Conservation (phyloP, 1,284 basidiomycete genomes). For the Fomitopsis schrenkii region DNA sequence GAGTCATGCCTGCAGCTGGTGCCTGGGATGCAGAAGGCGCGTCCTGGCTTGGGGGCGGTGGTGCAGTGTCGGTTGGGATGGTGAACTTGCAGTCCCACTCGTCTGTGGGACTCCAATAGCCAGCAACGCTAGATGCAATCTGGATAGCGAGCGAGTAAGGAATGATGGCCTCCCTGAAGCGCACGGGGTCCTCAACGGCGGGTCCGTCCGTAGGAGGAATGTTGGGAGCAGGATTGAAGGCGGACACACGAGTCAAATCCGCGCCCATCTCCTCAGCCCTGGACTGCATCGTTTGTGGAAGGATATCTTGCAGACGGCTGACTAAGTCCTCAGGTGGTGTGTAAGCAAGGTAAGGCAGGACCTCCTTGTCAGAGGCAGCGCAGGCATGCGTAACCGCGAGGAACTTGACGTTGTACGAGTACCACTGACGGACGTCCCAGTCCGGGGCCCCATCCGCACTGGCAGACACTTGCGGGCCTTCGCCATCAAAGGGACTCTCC, state of each 20-base stretch:
- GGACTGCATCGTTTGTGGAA: conserved; percentile 11
- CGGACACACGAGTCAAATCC: conserved; percentile 32
- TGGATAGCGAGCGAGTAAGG: conserved; percentile 67
- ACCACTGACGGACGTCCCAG: conserved; percentile 56
- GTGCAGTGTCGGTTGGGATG: conserved; percentile 22
- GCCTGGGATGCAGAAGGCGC: neutral
- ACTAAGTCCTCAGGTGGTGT: conserved; percentile 48
- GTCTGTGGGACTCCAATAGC: conserved; percentile 66
- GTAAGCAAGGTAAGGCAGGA: conserved; percentile 71
- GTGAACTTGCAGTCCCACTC: conserved; percentile 60
- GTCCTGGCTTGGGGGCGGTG: conserved; percentile 6
- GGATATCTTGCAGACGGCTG: conserved; percentile 36
- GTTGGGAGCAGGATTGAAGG: conserved; percentile 45
- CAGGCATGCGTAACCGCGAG: conserved; percentile 49
- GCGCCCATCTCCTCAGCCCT: conserved; percentile 44
- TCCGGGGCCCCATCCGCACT: conserved; percentile 26
- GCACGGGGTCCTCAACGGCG: conserved; percentile 5
- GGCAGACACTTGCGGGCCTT: conserved; percentile 4
- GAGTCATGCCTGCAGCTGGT: conserved; percentile 6
- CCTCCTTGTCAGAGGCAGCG: conserved; percentile 44
- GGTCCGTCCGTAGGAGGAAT: conserved; percentile 7
- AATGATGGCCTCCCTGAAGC: conserved; percentile 44
- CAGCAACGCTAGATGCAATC: conserved; percentile 54
- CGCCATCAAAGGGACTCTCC: neutral
- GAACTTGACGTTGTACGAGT: conserved; percentile 59